A percentile compares a stretch with the other conserved stretches of the same genome.
Conservation (phyloP, 2,329 filamentous ascomycete genomes). For the Trichophyton schoenleinii region DNA sequence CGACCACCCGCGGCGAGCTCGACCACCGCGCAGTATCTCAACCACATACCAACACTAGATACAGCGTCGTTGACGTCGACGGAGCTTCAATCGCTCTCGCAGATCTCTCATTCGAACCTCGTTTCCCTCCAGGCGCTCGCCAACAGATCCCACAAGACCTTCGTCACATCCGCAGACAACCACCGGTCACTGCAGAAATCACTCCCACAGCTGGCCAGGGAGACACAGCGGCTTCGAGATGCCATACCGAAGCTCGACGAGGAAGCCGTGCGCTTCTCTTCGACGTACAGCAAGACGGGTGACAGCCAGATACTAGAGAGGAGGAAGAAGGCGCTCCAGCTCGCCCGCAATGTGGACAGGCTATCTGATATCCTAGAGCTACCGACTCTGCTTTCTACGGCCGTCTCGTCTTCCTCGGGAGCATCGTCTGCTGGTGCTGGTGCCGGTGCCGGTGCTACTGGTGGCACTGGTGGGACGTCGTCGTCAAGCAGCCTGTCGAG, state of each 20-base stretch:
- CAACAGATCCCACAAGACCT: slow-evolving; percentile 73
- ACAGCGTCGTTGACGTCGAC: slow-evolving; percentile 58
- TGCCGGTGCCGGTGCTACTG: neutral
- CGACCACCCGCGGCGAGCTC: slow-evolving; percentile 24
- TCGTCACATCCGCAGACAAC: slow-evolving; percentile 68
- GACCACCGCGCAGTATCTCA: slow-evolving; percentile 57
- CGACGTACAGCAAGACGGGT: slow-evolving; percentile 63
- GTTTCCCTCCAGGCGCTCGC: slow-evolving; percentile 77
- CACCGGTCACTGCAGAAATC: slow-evolving; percentile 60
- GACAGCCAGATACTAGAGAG: slow-evolving; percentile 58
- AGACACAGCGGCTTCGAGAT: slow-evolving; percentile 54
- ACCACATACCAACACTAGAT: slow-evolving; percentile 62
- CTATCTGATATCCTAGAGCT: slow-evolving; percentile 85
- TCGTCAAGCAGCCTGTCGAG: slow-evolving; percentile 25
- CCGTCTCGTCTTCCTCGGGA: slow-evolving; percentile 37
- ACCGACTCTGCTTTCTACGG: slow-evolving; percentile 69
- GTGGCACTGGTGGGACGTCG: neutral
- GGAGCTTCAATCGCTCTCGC: slow-evolving; percentile 68
- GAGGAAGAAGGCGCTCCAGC: slow-evolving; percentile 65
- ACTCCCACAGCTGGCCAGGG: slow-evolving; percentile 56
- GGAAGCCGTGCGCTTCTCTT: slow-evolving; percentile 66
- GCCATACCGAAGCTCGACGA: slow-evolving; percentile 67
- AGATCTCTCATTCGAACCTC: slow-evolving; percentile 66
- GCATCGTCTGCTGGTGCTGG: slow-evolving; percentile 18
- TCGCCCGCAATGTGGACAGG: slow-evolving; percentile 77